These are phyloP conservation scores for Xylaria sp. DNA, from an alignment of 2,329 filamentous ascomycete genomes.

Conservation along the genomic window DNA sequence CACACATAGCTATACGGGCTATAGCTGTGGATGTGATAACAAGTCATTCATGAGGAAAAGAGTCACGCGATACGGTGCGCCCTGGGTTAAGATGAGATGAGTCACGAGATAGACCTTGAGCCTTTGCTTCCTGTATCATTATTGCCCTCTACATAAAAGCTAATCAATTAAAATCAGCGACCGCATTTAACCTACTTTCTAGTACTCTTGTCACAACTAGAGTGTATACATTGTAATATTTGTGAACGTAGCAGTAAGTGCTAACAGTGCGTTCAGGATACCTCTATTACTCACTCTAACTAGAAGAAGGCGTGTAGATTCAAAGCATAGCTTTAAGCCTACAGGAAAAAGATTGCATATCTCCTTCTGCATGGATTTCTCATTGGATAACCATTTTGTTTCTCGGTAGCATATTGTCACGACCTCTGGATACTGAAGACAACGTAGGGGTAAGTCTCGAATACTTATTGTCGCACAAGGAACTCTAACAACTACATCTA, in stretches of 20 bases:
- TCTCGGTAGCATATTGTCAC: not conserved
- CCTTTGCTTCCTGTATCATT: conserved; percentile 23
- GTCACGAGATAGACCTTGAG: conserved; percentile 15
- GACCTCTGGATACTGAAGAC: too few relatives aligned
- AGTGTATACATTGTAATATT: too few relatives aligned
- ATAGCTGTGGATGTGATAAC: conserved; percentile 17
- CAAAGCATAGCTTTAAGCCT: not conserved
- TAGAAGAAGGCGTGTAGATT: not conserved
- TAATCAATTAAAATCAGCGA: conserved; percentile 16
- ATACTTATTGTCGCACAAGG: too few relatives aligned
- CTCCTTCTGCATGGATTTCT: not conserved
- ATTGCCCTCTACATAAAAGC: conserved; percentile 26
- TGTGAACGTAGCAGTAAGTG: not conserved
- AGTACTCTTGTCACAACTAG: not conserved
- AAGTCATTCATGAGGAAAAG: conserved; percentile 23
- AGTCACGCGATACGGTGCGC: conserved; percentile 5
- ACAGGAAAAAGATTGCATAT: not conserved
- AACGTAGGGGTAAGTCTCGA: too few relatives aligned
- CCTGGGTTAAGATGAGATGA: conserved; percentile 16
- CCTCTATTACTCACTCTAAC: not conserved
- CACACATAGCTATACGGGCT: conserved; percentile 1
- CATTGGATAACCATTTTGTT: not conserved
- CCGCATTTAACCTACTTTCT: not conserved
- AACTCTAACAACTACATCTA: too few relatives aligned
- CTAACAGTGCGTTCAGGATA: not conserved